These are phyloP conservation scores for Dactylellina drechsleri DNA, from an alignment of 2,329 filamentous ascomycete species.

Conservation along the genomic window DNA sequence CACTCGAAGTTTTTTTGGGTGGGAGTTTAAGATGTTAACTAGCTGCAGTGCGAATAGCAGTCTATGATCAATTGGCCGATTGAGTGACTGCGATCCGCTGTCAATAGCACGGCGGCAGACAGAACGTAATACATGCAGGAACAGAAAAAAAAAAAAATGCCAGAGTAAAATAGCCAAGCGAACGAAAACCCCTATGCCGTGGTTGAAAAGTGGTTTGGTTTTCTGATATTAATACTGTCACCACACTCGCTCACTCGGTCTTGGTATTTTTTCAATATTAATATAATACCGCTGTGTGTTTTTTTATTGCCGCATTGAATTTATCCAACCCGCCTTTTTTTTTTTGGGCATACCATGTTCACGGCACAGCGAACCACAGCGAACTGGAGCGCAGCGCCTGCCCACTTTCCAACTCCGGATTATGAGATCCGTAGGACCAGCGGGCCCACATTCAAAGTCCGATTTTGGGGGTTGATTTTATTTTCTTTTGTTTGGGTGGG, in stretches of 20 bases:
- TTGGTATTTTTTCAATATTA: too few species aligned
- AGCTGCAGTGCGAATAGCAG: too few species aligned
- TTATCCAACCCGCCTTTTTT: constrained; percentile 49
- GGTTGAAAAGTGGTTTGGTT: background rate
- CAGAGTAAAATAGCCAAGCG: too few species aligned
- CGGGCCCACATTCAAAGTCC: constrained; percentile 3
- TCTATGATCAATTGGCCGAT: too few species aligned
- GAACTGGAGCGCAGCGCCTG: background rate
- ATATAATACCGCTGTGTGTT: too few species aligned
- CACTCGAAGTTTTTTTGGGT: too few species aligned
- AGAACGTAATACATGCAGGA: background rate
- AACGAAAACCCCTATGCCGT: too few species aligned
- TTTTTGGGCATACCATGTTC: background rate
- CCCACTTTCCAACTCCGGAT: constrained; percentile 51
- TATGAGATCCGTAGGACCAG: background rate
- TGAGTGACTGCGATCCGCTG: too few species aligned
- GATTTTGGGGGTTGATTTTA: background rate
- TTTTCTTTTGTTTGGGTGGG: background rate
- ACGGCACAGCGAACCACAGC: background rate
- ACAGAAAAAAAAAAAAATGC: background rate
- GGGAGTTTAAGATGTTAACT: too few species aligned
- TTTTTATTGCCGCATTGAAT: constrained; percentile 46
- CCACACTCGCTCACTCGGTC: too few species aligned
- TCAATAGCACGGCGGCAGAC: too few species aligned
- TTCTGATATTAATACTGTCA: background rate